Evolutionary conservation across 371 early-diverging fungal genomes (phyloP).

Genomic region (Mucor sp.): DNA sequence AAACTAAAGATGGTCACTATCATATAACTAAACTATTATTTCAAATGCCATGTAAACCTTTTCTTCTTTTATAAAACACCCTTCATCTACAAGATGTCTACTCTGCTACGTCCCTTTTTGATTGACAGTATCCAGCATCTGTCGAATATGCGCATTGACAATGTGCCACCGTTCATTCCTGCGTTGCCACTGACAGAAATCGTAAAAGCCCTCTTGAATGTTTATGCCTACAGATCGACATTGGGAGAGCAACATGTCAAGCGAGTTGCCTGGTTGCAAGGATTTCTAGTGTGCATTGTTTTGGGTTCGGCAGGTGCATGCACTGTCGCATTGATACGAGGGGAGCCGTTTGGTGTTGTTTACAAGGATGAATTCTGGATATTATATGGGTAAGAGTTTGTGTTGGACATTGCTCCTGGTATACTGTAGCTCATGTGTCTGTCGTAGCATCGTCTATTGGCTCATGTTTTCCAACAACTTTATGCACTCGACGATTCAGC

Average conservation of each 20-base stretch:
- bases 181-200: neutral
- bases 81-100: neutral
- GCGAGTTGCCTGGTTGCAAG: constrained; percentile 4
- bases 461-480: neutral
- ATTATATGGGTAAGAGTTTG: neutral
- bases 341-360: neutral
- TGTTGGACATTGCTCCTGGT: neutral
- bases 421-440: neutral
- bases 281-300: neutral
- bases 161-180: neutral
- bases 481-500: neutral
- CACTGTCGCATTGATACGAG: constrained; percentile 6
- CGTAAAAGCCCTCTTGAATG: constrained; percentile 1
- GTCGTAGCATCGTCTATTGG: neutral
- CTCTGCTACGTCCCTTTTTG: neutral
- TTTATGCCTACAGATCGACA: neutral
- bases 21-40: neutral
- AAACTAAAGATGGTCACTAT: neutral
- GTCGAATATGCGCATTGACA: neutral
- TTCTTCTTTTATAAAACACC: neutral
- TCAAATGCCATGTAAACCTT: neutral
- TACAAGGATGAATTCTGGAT: constrained; percentile 5
- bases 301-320: constrained; percentile 1
- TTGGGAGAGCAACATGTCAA: neutral
- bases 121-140: neutral